phyloP scores from a whole-genome alignment of 345 rosid genomes.

The Brassica rapa region DNA sequence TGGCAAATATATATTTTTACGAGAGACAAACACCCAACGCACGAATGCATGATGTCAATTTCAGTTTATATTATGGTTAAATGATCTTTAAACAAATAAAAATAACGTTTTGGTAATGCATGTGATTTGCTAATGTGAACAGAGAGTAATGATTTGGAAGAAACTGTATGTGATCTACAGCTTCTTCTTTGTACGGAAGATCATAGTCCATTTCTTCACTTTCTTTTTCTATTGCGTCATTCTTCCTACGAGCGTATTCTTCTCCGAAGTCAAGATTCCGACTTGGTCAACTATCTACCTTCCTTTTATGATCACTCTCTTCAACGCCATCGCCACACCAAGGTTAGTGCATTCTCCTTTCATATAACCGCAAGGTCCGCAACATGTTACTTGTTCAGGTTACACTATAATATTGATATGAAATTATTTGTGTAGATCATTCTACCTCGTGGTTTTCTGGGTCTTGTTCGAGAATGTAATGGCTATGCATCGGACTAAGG shows the following conservation, averaged over 20 bases:
- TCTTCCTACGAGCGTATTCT: constrained; percentile 38
- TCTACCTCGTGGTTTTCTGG: constrained; percentile 56
- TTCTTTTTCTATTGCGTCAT: constrained; percentile 41
- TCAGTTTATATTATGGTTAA: neutral
- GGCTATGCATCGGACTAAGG: constrained; percentile 65
- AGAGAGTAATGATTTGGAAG: constrained; percentile 44
- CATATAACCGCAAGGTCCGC: neutral
- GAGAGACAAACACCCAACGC: neutral
- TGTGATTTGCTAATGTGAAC: constrained; percentile 19
- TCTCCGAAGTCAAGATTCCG: constrained; percentile 37
- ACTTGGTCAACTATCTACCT: constrained; percentile 39
- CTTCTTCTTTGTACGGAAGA: constrained; percentile 40
- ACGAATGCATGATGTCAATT: constrained; percentile 3
- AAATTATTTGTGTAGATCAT: constrained; percentile 42
- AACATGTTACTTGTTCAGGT: neutral
- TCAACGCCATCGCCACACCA: constrained; percentile 43
- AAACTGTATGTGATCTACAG: constrained; percentile 46
- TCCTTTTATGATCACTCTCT: constrained; percentile 40
- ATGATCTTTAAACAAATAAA: neutral
- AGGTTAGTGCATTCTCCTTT: constrained; percentile 12
- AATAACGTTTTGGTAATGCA: constrained; percentile 3
- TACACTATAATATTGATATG: neutral
- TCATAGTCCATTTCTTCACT: constrained; percentile 41
- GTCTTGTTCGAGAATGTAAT: constrained; percentile 63
- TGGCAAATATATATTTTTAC: neutral